Conservation (phyloP, 1,139 yeast species). For the Kodamaea fungicola region DNA sequence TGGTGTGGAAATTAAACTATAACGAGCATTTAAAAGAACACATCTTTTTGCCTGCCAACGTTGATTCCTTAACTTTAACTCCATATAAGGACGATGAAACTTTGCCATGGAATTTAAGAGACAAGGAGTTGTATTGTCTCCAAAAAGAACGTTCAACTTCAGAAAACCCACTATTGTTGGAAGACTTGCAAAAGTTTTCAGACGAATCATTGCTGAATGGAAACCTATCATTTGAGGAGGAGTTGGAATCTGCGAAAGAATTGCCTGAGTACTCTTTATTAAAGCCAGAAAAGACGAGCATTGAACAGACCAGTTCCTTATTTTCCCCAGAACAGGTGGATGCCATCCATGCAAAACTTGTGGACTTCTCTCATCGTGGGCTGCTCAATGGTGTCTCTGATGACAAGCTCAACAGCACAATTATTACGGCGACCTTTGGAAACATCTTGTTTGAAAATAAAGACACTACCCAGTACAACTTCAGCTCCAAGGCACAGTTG, state of each 20-base stretch:
- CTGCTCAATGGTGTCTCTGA: constrained; percentile 14
- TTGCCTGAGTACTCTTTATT: constrained; percentile 7
- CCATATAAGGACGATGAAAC: constrained; percentile 34
- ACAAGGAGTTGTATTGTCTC: constrained; percentile 4
- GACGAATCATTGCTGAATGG: constrained; percentile 15
- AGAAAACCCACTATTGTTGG: constrained; percentile 11
- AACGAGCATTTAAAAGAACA: constrained; percentile 26
- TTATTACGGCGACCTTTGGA: constrained; percentile 38
- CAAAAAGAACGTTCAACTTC: background rate
- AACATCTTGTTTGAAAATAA: constrained; percentile 27
- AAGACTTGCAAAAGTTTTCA: constrained; percentile 22
- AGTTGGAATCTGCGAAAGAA: constrained; percentile 16
- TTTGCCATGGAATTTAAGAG: constrained; percentile 33
- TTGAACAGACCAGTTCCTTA: no score
- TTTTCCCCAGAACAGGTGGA: constrained; percentile 8
- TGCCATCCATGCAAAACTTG: constrained; percentile 14
- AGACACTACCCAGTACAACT: constrained; percentile 10
- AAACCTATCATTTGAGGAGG: constrained; percentile 13
- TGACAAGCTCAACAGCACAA: constrained; percentile 18
- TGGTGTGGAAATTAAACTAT: constrained; percentile 37
- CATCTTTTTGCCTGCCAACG: constrained; percentile 17
- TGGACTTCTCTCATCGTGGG: constrained; percentile 19
- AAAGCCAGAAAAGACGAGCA: no score
- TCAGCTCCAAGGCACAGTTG: constrained; percentile 43
- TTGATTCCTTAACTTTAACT: constrained; percentile 12